These are phyloP conservation scores for Solanum virginianum DNA, from an alignment of 257 asterid genomes.

Conservation along the genomic window DNA sequence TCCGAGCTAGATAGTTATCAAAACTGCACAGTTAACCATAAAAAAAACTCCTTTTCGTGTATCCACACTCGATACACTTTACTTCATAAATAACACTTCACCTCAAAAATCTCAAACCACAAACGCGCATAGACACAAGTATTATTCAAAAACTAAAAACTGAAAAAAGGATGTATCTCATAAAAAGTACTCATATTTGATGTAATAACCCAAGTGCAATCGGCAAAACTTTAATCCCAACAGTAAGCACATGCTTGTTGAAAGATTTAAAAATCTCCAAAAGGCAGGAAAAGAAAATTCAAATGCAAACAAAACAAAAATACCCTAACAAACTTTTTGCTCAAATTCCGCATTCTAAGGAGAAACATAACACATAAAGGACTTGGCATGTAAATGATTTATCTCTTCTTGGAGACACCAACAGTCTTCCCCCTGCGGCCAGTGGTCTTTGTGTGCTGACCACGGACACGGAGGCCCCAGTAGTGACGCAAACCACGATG, in stretches of 20 bases:
- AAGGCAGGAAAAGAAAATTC: background rate
- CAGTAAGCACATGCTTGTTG: background rate
- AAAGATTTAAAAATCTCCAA: background rate
- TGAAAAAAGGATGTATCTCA: background rate
- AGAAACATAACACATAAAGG: background rate
- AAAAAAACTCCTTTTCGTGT: background rate
- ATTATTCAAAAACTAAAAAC: background rate
- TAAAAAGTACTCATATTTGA: background rate
- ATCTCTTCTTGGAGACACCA: constrained; percentile 96
- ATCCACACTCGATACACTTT: background rate
- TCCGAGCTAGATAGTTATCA: background rate
- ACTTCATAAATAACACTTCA: no score
- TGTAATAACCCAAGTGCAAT: background rate
- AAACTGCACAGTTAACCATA: background rate
- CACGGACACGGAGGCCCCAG: constrained; percentile 95
- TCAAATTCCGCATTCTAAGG: background rate
- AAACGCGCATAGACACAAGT: background rate
- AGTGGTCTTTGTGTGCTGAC: constrained; percentile 95
- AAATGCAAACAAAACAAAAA: background rate
- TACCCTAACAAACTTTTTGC: background rate
- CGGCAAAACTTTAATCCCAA: background rate
- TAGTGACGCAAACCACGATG: constrained; percentile 95
- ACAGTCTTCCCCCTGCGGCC: constrained; percentile 95
- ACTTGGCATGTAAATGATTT: background rate
- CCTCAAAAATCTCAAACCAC: background rate